These are phyloP conservation scores for Babjeviella inositovora DNA, from an alignment of 805 yeast genomes.

Conservation along the genomic window DNA sequence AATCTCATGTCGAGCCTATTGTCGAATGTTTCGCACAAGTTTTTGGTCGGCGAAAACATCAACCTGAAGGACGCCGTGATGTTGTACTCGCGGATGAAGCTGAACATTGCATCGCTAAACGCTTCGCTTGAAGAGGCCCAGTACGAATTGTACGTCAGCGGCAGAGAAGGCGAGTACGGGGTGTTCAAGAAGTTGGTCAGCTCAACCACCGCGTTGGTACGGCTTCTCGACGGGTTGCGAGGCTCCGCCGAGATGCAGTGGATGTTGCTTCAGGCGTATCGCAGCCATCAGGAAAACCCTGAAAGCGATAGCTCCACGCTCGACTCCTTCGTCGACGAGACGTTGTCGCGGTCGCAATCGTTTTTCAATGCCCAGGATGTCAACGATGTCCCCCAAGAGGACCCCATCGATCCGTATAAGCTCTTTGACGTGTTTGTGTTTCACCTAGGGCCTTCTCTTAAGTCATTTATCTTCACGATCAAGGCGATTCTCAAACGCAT, in stretches of 20 bases:
- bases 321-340: no score
- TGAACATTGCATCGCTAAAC: slow-evolving; percentile 19
- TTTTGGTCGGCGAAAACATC: slow-evolving; percentile 29
- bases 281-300: slow-evolving; percentile 4
- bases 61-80: slow-evolving; percentile 18
- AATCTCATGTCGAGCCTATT: slow-evolving; percentile 33
- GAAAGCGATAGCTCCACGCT: no score
- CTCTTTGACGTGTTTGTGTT: slow-evolving; percentile 52
- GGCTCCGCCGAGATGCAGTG: slow-evolving; percentile 57
- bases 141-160: slow-evolving; percentile 38
- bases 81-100: slow-evolving; percentile 19
- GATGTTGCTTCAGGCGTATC: slow-evolving; percentile 30
- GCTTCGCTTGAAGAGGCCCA: slow-evolving; percentile 36
- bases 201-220: slow-evolving; percentile 31
- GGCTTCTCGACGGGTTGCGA: slow-evolving; percentile 50
- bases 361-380: no score
- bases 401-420: no score
- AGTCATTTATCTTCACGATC: slow-evolving; percentile 47
- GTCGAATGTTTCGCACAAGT: slow-evolving; percentile 25
- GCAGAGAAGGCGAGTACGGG: slow-evolving; percentile 36
- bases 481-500: slow-evolving; percentile 41
- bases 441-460: slow-evolving; percentile 58
- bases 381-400: no score
- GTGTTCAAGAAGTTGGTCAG: slow-evolving; percentile 27
- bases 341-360: no score